These are phyloP conservation scores for Gautieria morchelliformis DNA, from an alignment of 768 basidiomycete genomes.

Conservation along the genomic window DNA sequence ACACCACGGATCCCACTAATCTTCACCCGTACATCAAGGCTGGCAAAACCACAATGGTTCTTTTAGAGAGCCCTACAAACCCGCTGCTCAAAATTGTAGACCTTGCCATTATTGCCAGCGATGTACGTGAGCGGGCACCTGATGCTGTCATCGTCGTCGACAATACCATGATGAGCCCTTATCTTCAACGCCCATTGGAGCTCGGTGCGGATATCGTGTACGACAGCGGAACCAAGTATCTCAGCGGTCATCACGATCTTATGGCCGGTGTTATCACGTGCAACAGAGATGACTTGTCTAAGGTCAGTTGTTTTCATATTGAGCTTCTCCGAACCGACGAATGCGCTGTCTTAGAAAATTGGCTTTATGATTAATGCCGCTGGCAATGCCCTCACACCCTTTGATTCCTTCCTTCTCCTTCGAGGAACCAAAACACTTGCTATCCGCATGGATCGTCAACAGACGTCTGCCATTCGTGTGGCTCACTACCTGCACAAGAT, in stretches of 20 bases:
- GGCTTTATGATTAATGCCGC: constrained; percentile 88
- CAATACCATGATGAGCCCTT: constrained; percentile 99
- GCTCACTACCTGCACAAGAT: constrained; percentile 77
- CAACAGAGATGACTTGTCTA: constrained; percentile 82
- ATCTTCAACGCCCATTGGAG: constrained; percentile 89
- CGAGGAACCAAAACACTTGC: constrained; percentile 95
- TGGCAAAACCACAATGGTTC: constrained; percentile 84
- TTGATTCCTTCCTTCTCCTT: constrained; percentile 93
- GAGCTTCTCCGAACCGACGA: constrained; percentile 6
- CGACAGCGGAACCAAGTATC: constrained; percentile 95
- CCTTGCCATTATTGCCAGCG: constrained; percentile 68
- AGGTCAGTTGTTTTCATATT: constrained; percentile 36
- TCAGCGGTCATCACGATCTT: constrained; percentile 96
- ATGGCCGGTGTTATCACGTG: constrained; percentile 97
- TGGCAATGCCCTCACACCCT: constrained; percentile 90
- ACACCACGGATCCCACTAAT: constrained; percentile 69
- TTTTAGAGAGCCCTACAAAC: constrained; percentile 96
- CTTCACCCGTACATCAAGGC: constrained; percentile 56
- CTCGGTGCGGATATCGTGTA: constrained; percentile 97
- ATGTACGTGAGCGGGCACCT: constrained; percentile 75
- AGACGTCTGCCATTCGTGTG: constrained; percentile 69
- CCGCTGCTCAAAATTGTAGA: constrained; percentile 93
- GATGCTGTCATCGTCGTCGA: constrained; percentile 84
- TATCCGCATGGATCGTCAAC: constrained; percentile 92
- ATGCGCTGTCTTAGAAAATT: constrained; percentile 50